Percentiles rank a stretch among this genome's conserved stretches.
Evolutionary conservation across 2,329 filamentous ascomycete genomes (phyloP).

Genomic region (Fusarium coicis): DNA sequence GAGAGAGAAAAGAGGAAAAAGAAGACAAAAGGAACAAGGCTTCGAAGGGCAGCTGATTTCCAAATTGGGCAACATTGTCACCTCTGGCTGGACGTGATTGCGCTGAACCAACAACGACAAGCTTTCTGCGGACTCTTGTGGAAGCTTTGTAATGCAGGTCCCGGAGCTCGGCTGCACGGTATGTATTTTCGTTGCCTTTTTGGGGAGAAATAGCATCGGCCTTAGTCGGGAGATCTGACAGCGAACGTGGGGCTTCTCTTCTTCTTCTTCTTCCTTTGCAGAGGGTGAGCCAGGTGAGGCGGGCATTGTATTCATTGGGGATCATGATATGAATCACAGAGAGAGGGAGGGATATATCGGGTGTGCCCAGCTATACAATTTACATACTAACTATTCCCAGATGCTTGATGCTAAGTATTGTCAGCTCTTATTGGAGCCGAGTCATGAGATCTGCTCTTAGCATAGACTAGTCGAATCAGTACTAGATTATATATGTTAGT

Average conservation of each 20-base stretch:
- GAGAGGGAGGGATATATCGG: slow-evolving; percentile 7
- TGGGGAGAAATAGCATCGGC: slow-evolving; percentile 38
- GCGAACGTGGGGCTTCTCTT: slow-evolving; percentile 19
- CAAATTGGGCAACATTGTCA: slow-evolving; percentile 41
- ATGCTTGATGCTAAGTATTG: slow-evolving; percentile 13
- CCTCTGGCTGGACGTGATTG: slow-evolving; percentile 37
- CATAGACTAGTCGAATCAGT: slow-evolving; percentile 10
- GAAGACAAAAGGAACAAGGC: slow-evolving; percentile 17
- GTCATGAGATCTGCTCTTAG: slow-evolving; percentile 38
- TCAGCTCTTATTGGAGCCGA: slow-evolving; percentile 23
- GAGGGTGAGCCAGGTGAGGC: slow-evolving; percentile 8
- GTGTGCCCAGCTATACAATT: slow-evolving; percentile 23
- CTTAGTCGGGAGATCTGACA: slow-evolving; percentile 34
- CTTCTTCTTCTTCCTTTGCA: neutral
- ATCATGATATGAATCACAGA: slow-evolving; percentile 4
- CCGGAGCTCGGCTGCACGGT: slow-evolving; percentile 45
- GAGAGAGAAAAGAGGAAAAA: slow-evolving; percentile 3
- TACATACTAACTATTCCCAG: slow-evolving; percentile 25
- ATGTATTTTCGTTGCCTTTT: slow-evolving; percentile 49
- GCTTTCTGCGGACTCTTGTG: slow-evolving; percentile 38
- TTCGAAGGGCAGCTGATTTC: slow-evolving; percentile 42
- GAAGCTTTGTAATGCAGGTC: slow-evolving; percentile 41
- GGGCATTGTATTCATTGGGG: slow-evolving; percentile 11
- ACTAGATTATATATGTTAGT: neutral
- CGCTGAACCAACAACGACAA: slow-evolving; percentile 31